Percentiles rank a stretch among this genome's conserved stretches.
Evolutionary conservation across 352 stramenopile genomes (phyloP).

Genomic region (Globisporangium parvum): DNA sequence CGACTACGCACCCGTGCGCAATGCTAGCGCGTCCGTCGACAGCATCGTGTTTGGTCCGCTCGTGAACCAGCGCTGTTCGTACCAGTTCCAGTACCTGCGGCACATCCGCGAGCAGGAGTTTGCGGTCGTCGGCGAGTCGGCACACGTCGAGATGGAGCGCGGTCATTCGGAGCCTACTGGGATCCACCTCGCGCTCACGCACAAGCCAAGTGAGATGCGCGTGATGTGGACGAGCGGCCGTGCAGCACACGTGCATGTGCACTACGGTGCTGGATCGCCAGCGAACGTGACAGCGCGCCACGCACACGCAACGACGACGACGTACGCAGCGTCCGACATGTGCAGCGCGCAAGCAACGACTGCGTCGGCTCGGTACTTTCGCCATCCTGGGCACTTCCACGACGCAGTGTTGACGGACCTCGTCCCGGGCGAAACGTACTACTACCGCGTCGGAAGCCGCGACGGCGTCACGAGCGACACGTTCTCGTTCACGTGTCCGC

Average conservation of each 20-base stretch:
- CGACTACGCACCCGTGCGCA: constrained; percentile 23
- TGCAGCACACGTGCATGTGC: constrained; percentile 22
- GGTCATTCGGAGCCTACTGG: constrained; percentile 34
- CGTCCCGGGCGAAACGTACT: constrained; percentile 19
- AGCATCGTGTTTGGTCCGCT: constrained; percentile 31
- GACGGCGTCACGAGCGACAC: constrained; percentile 20
- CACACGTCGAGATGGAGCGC: constrained; percentile 27
- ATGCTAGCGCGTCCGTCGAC: not conserved
- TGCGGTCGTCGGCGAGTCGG: constrained; percentile 10
- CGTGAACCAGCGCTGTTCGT: constrained; percentile 44
- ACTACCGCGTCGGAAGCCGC: constrained; percentile 30
- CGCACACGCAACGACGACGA: too few relatives aligned
- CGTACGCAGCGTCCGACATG: constrained; percentile 23
- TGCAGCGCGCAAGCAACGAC: constrained; percentile 18
- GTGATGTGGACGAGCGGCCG: constrained; percentile 50
- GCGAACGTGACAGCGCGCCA: constrained; percentile 7
- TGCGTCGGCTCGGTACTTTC: constrained; percentile 17
- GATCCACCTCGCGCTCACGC: constrained; percentile 11
- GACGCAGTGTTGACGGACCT: constrained; percentile 23
- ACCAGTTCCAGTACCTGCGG: constrained; percentile 31
- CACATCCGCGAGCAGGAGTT: not conserved
- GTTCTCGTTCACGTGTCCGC: constrained; percentile 24
- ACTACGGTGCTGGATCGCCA: constrained; percentile 19
- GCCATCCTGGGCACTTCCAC: constrained; percentile 30
- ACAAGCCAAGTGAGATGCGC: constrained; percentile 27